phyloP scores from a whole-genome alignment of 768 basidiomycete genomes.

The Agrocybe chaxingu region DNA sequence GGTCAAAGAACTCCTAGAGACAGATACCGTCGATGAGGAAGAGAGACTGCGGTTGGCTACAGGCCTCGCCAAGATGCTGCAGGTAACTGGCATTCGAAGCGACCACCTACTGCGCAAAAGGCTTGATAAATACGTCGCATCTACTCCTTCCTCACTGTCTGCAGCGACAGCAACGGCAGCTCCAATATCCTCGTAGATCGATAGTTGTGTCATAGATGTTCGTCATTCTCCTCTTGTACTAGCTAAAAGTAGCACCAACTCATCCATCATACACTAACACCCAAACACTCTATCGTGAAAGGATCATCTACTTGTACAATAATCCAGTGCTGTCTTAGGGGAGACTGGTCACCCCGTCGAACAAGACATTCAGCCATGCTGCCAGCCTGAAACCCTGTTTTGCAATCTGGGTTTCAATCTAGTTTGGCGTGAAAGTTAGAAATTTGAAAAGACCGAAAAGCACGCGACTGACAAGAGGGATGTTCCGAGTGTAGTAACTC shows the following conservation, averaged over 20 bases:
- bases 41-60: conserved; percentile 43
- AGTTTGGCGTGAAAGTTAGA: not conserved
- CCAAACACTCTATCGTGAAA: too few relatives aligned
- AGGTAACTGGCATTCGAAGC: conserved; percentile 51
- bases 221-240: too few relatives aligned
- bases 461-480: conserved; percentile 28
- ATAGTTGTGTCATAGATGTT: not conserved
- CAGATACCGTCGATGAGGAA: conserved; percentile 41
- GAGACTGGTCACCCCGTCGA: conserved; percentile 35
- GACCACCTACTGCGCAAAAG: conserved; percentile 70
- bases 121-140: conserved; percentile 53
- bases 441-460: not conserved
- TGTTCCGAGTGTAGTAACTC: conserved; percentile 31
- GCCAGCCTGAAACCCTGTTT: conserved; percentile 45
- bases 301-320: not conserved
- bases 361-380: conserved; percentile 47
- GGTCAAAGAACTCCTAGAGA: conserved; percentile 61
- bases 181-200: not conserved
- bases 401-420: conserved; percentile 37
- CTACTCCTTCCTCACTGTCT: conserved; percentile 11
- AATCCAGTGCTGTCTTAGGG: conserved; percentile 22
- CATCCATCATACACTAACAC: too few relatives aligned
- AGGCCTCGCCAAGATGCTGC: conserved; percentile 50
- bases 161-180: not conserved
- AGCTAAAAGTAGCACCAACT: too few relatives aligned